phyloP scores from a whole-genome alignment of 495 filamentous ascomycete genomes.

The Schizothecium vesticola region DNA sequence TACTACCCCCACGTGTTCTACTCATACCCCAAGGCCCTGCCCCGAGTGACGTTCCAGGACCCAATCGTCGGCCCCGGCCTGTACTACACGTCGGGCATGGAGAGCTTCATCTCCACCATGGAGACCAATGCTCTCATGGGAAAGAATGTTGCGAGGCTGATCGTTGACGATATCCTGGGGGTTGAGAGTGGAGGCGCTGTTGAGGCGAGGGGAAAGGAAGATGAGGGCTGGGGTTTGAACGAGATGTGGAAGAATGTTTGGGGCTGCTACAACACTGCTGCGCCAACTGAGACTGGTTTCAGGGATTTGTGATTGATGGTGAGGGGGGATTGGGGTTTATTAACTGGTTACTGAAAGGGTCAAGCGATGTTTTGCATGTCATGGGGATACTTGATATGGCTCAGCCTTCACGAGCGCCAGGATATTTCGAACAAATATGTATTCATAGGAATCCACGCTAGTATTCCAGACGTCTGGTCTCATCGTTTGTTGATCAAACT shows the following conservation, averaged over 20 bases:
- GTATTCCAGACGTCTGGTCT: neutral
- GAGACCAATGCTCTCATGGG: conserved; percentile 96
- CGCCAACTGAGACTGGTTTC: neutral
- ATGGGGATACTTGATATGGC: neutral
- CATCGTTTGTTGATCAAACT: neutral
- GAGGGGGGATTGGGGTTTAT: neutral
- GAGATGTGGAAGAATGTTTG: neutral
- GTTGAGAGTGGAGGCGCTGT: conserved; percentile 3
- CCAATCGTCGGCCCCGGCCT: conserved; percentile 59
- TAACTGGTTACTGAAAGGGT: neutral
- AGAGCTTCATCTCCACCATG: conserved; percentile 96
- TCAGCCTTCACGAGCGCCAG: neutral
- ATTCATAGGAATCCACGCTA: no score
- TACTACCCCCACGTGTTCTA: conserved; percentile 66
- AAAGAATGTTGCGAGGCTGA: conserved; percentile 80
- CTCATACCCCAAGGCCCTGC: conserved; percentile 77
- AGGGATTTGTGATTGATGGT: conserved; percentile 2
- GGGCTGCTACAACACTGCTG: neutral
- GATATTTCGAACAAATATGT: no score
- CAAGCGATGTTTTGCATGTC: neutral
- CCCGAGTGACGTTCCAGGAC: conserved; percentile 84
- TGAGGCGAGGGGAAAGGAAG: neutral
- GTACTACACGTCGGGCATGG: conserved; percentile 91
- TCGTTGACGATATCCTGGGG: conserved; percentile 52
- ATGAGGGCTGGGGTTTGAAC: neutral